These are phyloP conservation scores for Mortierella sp. DNA, from an alignment of 371 early-diverging fungal species.

Conservation along the genomic window DNA sequence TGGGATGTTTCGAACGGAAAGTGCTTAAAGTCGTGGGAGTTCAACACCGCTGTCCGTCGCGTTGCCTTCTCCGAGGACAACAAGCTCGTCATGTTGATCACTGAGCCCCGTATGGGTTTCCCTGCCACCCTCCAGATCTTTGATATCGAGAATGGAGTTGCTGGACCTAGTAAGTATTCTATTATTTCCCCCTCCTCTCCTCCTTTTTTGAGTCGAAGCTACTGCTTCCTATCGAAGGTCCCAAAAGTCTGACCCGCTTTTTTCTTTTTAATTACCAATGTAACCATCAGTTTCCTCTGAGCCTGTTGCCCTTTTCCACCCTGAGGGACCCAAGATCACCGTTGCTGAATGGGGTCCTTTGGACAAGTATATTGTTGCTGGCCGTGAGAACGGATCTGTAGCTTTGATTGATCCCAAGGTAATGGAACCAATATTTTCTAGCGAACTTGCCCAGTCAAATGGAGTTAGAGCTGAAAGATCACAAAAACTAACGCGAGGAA, in stretches of 20 bases:
- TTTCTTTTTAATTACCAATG: neutral
- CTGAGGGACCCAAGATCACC: slow-evolving; percentile 84
- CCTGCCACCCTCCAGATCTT: slow-evolving; percentile 86
- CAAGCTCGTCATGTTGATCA: slow-evolving; percentile 87
- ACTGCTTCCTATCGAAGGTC: neutral
- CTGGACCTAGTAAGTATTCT: slow-evolving; percentile 43
- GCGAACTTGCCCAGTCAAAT: neutral
- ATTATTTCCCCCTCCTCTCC: slow-evolving; percentile 1
- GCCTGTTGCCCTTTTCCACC: slow-evolving; percentile 74
- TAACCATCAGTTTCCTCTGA: slow-evolving; percentile 74
- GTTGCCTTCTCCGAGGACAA: slow-evolving; percentile 94
- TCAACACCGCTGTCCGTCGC: slow-evolving; percentile 92
- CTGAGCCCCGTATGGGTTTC: slow-evolving; percentile 97
- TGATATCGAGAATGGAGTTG: slow-evolving; percentile 67
- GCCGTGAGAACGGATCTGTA: slow-evolving; percentile 93
- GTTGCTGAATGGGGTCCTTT: slow-evolving; percentile 93
- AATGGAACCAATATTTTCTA: too few species aligned
- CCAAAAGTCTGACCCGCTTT: too few species aligned
- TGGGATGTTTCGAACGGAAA: slow-evolving; percentile 98
- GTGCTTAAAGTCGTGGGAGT: slow-evolving; percentile 88
- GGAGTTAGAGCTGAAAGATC: neutral
- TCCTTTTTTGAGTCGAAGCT: neutral
- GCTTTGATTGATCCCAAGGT: slow-evolving; percentile 88
- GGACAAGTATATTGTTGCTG: slow-evolving; percentile 91
- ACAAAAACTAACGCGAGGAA: neutral